Evolutionary conservation across 2,329 filamentous ascomycete species (phyloP), one percentile per base, ranked within the genome.

Genomic region (Arachnomyces sp.): DNA sequence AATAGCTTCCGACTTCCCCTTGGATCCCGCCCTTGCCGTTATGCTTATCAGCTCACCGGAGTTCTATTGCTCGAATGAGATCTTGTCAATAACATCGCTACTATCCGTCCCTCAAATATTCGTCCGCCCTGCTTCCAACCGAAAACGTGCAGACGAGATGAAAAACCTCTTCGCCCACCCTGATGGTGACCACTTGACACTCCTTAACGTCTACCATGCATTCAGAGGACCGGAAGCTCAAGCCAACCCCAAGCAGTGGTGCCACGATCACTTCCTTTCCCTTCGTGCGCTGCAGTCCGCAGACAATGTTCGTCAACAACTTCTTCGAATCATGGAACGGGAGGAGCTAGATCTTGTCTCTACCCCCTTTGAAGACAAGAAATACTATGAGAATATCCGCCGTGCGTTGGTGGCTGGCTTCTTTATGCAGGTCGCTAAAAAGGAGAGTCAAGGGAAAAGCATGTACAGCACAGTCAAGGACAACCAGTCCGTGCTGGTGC

Each of bases 401-500:
- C 82, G 88, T 29, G 90, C 92, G 7, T 75, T 98, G 11, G 83
- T 95, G 9, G 78, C 89, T 1, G 92, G 93, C 28, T 98, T 98
- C 75, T 98, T 98, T 74, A 98, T 98, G 92, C 92, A 98, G 63
- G 86, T 96, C 15, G 93, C 92, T 44, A 95, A 94, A 79, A 87
- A 84, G 60, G 88, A 96, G 57, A 79, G 78, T 38, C 82, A 78
- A 21, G 85, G 86, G 57, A 96, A 96, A 73, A 66, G 51, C 45
- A 78, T 86, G 31, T 98, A 98, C 68, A 80, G 82, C 48, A 98
- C 92, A 1, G 83, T 98, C 61, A 98, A 96, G 71, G 93, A 98
- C 59, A 51, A 51, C 42, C 90, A 96, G 67, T 84, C 78, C 34
- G 92, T 98, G 34, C 74, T 95, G 53, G 75, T 98, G 44, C 92